phyloP scores from a whole-genome alignment of 2,329 filamentous ascomycete genomes.

The Byssoonygena ceratinophila region DNA sequence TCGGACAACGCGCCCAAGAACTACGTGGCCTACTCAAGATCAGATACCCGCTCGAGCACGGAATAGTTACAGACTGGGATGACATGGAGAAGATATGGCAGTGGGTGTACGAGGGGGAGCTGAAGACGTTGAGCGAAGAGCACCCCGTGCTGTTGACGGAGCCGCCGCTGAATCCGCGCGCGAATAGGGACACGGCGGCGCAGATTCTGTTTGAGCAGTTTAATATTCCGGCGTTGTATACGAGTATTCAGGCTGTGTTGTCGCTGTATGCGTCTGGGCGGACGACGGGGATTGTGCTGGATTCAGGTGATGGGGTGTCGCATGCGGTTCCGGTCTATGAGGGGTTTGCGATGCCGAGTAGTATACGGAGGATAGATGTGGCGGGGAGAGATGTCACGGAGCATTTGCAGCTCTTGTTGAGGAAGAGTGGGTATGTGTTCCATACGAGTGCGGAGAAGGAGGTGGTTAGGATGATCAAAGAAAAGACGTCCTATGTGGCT shows the following conservation, averaged over 20 bases:
- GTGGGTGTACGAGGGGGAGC: conserved; percentile 87
- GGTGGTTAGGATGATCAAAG: conserved; percentile 94
- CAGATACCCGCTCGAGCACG: conserved; percentile 87
- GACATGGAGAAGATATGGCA: conserved; percentile 99
- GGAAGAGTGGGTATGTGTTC: conserved; percentile 88
- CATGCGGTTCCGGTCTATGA: conserved; percentile 97
- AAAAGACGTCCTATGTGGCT: conserved; percentile 84
- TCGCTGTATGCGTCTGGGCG: conserved; percentile 92
- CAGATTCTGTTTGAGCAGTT: conserved; percentile 98
- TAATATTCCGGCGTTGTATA: conserved; percentile 93
- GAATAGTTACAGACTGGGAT: conserved; percentile 98
- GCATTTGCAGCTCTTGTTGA: conserved; percentile 77
- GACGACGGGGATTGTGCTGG: conserved; percentile 90
- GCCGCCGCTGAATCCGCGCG: conserved; percentile 85
- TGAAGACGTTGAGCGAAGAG: conserved; percentile 97
- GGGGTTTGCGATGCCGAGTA: conserved; percentile 91
- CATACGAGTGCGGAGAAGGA: conserved; percentile 99
- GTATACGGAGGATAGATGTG: conserved; percentile 90
- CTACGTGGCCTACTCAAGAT: conserved; percentile 91
- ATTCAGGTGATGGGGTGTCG: conserved; percentile 90
- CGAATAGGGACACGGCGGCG: conserved; percentile 90
- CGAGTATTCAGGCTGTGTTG: conserved; percentile 91
- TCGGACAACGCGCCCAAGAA: conserved; percentile 83
- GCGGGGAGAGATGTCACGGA: conserved; percentile 94
- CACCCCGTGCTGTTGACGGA: conserved; percentile 95